A percentile compares a stretch with the other conserved stretches of the same genome.
phyloP scores from a whole-genome alignment of 805 yeast species.

The Barnettozyma californica region DNA sequence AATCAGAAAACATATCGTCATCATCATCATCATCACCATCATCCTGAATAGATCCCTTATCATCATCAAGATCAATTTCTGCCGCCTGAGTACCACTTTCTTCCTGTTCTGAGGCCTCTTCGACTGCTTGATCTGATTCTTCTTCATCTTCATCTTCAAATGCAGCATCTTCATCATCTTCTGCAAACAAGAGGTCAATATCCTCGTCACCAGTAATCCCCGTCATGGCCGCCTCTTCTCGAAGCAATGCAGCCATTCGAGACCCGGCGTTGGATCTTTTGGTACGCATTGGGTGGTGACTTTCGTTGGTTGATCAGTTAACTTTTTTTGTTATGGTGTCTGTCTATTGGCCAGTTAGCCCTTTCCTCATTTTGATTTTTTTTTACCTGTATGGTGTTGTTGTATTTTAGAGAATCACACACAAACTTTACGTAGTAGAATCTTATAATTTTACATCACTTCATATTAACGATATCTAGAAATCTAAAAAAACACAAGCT shows the following conservation, averaged over 20 bases:
- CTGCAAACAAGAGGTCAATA: conserved; percentile 65
- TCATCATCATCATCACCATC: conserved; percentile 14
- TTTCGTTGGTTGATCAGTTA: neutral
- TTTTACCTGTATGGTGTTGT: too few species aligned
- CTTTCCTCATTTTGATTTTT: neutral
- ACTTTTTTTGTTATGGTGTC: neutral
- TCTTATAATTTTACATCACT: too few species aligned
- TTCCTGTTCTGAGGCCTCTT: conserved; percentile 19
- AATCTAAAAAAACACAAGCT: too few species aligned
- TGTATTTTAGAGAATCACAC: too few species aligned
- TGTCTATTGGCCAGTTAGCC: too few species aligned
- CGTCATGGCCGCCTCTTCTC: conserved; percentile 49
- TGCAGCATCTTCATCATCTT: conserved; percentile 46
- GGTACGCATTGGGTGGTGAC: conserved; percentile 50
- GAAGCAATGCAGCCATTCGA: conserved; percentile 65
- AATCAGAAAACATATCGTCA: conserved; percentile 12
- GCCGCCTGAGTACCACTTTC: conserved; percentile 3
- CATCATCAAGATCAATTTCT: conserved; percentile 25
- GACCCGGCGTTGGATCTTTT: conserved; percentile 90
- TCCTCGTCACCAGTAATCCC: conserved; percentile 69
- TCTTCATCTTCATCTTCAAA: conserved; percentile 28
- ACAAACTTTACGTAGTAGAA: too few species aligned
- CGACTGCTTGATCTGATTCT: conserved; percentile 25
- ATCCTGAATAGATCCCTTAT: conserved; percentile 7
- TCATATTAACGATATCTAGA: too few species aligned